These are phyloP conservation scores for Striga hermonthica DNA, from an alignment of 305 asterid species.

Conservation along the genomic window DNA sequence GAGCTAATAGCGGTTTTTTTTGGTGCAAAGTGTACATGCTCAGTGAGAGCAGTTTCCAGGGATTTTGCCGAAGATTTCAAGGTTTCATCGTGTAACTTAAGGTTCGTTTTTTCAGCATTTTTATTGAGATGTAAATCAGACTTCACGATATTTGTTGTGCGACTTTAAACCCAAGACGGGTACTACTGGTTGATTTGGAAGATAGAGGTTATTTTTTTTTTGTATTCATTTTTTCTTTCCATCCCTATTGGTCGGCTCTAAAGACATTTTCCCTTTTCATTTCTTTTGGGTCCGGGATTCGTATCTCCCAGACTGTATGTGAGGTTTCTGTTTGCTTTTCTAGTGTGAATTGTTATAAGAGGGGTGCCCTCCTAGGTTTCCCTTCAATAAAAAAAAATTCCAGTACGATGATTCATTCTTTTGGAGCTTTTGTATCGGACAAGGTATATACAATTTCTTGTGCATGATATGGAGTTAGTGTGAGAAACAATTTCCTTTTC, in stretches of 20 bases:
- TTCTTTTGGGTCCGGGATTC: conserved; percentile 36
- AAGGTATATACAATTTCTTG: conserved; percentile 27
- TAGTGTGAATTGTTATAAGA: conserved; percentile 49
- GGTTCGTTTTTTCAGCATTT: conserved; percentile 47
- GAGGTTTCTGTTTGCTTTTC: conserved; percentile 47
- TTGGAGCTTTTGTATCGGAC: conserved; percentile 33
- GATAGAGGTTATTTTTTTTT: conserved; percentile 53
- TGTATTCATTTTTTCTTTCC: conserved; percentile 30
- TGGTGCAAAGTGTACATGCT: conserved; percentile 45
- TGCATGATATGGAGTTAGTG: conserved; percentile 25
- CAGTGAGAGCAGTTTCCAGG: conserved; percentile 36
- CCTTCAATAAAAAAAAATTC: conserved; percentile 46
- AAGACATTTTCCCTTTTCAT: conserved; percentile 30
- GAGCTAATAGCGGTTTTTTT: conserved; percentile 49
- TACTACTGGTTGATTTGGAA: conserved; percentile 41
- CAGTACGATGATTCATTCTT: conserved; percentile 41
- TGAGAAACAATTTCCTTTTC: conserved; percentile 11
- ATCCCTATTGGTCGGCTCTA: conserved; percentile 36
- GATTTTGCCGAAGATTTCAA: conserved; percentile 46
- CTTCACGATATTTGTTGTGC: conserved; percentile 55
- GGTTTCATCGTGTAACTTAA: conserved; percentile 45
- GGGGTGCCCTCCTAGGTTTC: conserved; percentile 31
- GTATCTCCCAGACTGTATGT: conserved; percentile 50
- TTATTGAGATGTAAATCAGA: conserved; percentile 61
- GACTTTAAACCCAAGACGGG: conserved; percentile 40